Percentiles rank a stretch among this genome's conserved stretches.
Evolutionary conservation across 371 early-diverging fungal species (phyloP).

Genomic region (Rhizomucor miehei): DNA sequence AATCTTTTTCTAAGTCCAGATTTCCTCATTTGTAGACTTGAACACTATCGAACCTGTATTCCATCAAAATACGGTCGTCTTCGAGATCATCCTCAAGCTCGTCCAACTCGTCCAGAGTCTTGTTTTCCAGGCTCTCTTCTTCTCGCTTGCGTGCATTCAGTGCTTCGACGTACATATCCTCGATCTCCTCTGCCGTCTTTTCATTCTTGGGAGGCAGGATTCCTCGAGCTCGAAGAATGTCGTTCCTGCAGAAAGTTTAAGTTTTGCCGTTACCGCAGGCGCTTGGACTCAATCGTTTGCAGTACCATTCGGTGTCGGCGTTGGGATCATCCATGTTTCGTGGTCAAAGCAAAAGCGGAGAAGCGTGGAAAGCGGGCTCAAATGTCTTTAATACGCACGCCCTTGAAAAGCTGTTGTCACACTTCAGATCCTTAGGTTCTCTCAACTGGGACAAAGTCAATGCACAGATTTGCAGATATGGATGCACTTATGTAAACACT

Average conservation of each 20-base stretch:
- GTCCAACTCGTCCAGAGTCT: slow-evolving; percentile 85
- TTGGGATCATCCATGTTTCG: slow-evolving; percentile 54
- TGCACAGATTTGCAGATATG: too few relatives aligned
- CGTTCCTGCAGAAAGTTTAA: slow-evolving; percentile 55
- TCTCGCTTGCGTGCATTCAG: slow-evolving; percentile 60
- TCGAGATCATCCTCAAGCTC: slow-evolving; percentile 86
- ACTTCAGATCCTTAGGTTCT: too few relatives aligned
- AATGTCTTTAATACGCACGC: too few relatives aligned
- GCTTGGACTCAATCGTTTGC: not conserved
- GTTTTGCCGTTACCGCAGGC: not conserved
- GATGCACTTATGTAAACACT: too few relatives aligned
- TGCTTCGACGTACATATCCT: slow-evolving; percentile 76
- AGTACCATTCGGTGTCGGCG: slow-evolving; percentile 75
- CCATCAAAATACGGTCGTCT: slow-evolving; percentile 79
- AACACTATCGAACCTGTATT: slow-evolving; percentile 54
- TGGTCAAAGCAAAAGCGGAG: too few relatives aligned
- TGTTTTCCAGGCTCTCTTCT: slow-evolving; percentile 60
- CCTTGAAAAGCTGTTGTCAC: too few relatives aligned
- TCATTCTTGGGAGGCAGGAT: slow-evolving; percentile 83
- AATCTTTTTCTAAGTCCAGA: not conserved
- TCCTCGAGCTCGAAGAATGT: slow-evolving; percentile 87
- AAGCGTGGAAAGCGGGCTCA: too few relatives aligned
- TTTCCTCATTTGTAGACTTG: not conserved
- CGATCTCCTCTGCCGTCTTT: slow-evolving; percentile 72
- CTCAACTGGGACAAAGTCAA: too few relatives aligned